Conservation (phyloP, 2,329 filamentous ascomycete genomes). For the Aspergillus udagawae region DNA sequence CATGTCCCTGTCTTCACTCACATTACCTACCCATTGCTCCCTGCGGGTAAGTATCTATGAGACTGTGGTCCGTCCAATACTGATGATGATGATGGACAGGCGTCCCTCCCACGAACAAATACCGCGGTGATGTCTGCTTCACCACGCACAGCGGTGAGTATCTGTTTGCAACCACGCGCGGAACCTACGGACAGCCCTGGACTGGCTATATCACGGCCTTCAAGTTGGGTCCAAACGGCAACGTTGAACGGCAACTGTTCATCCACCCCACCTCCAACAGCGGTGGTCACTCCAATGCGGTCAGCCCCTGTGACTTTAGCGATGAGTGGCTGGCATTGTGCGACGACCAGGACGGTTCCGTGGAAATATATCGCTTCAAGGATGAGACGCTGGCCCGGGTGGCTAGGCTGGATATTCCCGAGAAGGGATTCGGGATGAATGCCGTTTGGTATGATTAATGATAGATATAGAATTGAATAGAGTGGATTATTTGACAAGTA, state of each 20-base stretch:
- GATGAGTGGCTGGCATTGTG: constrained; percentile 89
- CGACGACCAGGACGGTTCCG: constrained; percentile 80
- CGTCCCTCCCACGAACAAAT: constrained; percentile 52
- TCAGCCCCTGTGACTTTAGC: constrained; percentile 76
- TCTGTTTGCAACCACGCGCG: constrained; percentile 79
- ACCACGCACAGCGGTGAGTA: constrained; percentile 66
- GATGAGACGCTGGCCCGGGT: constrained; percentile 77
- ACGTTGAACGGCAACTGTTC: constrained; percentile 73
- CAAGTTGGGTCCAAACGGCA: constrained; percentile 62
- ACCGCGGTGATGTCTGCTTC: constrained; percentile 80
- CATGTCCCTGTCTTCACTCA: constrained; percentile 75
- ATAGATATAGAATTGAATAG: background rate
- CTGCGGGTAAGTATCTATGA: constrained; percentile 26
- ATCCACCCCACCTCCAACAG: constrained; percentile 82
- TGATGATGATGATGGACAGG: constrained; percentile 14
- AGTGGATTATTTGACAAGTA: background rate
- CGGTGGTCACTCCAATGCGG: constrained; percentile 83
- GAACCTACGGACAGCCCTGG: constrained; percentile 64
- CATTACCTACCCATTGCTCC: constrained; percentile 72
- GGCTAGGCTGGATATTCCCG: constrained; percentile 70
- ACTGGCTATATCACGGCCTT: constrained; percentile 84
- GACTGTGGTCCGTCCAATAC: background rate
- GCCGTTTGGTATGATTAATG: constrained; percentile 84
- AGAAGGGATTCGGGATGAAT: constrained; percentile 94
- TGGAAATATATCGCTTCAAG: constrained; percentile 84